Percentiles rank a stretch among this genome's conserved stretches.
These are phyloP conservation scores for Didymellaceae sp. DNA, from an alignment of 2,329 filamentous ascomycete species.

Conservation along the genomic window DNA sequence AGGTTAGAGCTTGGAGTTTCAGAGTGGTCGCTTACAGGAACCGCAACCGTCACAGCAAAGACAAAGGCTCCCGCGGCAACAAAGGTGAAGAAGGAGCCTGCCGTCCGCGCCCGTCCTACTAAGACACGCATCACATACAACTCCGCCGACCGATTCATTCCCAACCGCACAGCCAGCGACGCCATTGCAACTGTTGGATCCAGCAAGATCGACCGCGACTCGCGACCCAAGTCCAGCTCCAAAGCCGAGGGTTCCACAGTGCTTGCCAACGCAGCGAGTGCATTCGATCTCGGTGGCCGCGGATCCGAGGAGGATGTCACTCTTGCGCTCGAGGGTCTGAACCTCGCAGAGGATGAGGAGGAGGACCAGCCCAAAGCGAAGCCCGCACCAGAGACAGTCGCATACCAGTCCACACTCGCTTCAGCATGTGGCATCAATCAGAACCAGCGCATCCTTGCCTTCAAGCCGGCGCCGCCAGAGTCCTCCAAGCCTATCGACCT, in stretches of 20 bases:
- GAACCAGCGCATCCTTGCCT: conserved; percentile 94
- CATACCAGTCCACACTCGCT: conserved; percentile 90
- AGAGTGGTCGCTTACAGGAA: conserved; percentile 89
- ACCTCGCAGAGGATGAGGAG: conserved; percentile 74
- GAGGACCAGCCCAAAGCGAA: conserved; percentile 70
- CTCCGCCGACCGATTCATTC: conserved; percentile 90
- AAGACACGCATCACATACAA: conserved; percentile 61
- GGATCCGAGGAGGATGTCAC: conserved; percentile 75
- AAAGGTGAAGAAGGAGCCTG: conserved; percentile 46
- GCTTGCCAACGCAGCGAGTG: conserved; percentile 74
- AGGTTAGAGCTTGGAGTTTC: conserved; percentile 91
- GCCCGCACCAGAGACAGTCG: conserved; percentile 83
- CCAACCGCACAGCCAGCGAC: conserved; percentile 89
- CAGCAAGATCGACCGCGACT: conserved; percentile 73
- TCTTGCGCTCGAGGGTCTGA: conserved; percentile 77
- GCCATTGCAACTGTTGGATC: conserved; percentile 82
- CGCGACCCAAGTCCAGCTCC: conserved; percentile 72
- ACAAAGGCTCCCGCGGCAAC: conserved; percentile 59
- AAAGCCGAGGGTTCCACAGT: conserved; percentile 74
- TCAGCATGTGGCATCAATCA: conserved; percentile 90
- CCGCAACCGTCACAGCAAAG: conserved; percentile 59
- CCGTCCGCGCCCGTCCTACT: conserved; percentile 41
- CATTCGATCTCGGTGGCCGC: conserved; percentile 67
- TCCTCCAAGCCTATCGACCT: conserved; percentile 98
- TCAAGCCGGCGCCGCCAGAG: conserved; percentile 97